Base-by-base conservation (phyloP, 305 asterid species). In the Nicotiana rustica region DNA sequence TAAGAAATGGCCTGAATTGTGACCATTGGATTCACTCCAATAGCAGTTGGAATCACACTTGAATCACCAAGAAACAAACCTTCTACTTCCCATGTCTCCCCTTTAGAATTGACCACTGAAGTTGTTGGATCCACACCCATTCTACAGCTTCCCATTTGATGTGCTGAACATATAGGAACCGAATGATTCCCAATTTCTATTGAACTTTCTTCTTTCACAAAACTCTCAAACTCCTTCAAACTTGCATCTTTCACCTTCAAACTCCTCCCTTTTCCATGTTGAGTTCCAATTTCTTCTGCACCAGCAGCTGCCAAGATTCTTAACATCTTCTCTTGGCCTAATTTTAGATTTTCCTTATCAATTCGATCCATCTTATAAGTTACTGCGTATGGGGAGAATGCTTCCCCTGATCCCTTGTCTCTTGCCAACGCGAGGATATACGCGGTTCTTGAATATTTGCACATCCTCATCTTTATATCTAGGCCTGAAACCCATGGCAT, bases 1-100 rank as follows among this genome's bases (percentile, higher is more conserved):
- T 93, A 93, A 67, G 98, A 92, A 67, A 88, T 86, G 1, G 98
- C 96, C 81, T 93, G 96, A 66, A 94, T 57, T 0, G 98, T 94
- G 33, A 94, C 92, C 97, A 93, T 94, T 0, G 98, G 98, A 86
- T 94, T 94, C 52, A 94, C 97, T 10, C 98, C 98, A 49, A 94
- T 81, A 3, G 98, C 97, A 0, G 97, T 94, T 14, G 98, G 98
- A 19, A 92, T 89, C 9, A 92, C 96, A 36, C 98, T 94, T 2
- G 98, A 65, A 83, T 94, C 98, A 1, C 97, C 97, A 49, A 94
- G 86, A 9, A 85, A 94, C 1, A 94, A 83, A 81, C 91, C 91
- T 81, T 90, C 91, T 15, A 89, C 89, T 82, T 94, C 98, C 97
- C 98, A 92, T 15, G 89, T 90, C 85, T 92, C 93, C 31, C 95